Percentiles rank a stretch among this genome's conserved stretches.
Evolutionary conservation across 352 stramenopile genomes (phyloP).

Genomic region (Phytophthora capsici): DNA sequence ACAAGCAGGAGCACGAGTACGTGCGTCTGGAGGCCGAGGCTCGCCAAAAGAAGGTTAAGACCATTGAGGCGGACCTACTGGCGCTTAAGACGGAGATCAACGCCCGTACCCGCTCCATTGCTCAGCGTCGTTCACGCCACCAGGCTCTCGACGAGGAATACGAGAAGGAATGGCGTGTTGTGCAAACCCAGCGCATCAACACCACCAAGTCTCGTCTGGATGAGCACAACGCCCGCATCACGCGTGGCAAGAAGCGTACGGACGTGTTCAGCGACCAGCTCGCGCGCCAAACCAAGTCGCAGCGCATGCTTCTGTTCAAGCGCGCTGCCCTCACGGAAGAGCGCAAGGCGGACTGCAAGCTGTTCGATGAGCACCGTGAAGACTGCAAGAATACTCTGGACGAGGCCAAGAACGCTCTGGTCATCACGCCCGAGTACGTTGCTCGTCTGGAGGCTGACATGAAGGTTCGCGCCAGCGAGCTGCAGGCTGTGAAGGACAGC

Average conservation of each 20-base stretch:
- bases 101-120: conserved; percentile 69
- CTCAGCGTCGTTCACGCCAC: conserved; percentile 78
- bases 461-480: conserved; percentile 80
- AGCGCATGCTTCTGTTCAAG: conserved; percentile 90
- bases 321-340: conserved; percentile 85
- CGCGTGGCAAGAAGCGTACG: conserved; percentile 83
- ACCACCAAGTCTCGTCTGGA: conserved; percentile 71
- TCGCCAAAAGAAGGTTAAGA: conserved; percentile 86
- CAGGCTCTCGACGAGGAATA: conserved; percentile 82
- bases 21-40: conserved; percentile 75
- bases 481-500: conserved; percentile 79
- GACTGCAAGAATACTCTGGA: conserved; percentile 83
- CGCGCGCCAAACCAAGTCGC: conserved; percentile 77
- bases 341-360: conserved; percentile 76
- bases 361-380: conserved; percentile 88
- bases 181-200: conserved; percentile 65
- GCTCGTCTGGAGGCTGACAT: conserved; percentile 85
- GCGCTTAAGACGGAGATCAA: conserved; percentile 85
- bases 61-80: conserved; percentile 78
- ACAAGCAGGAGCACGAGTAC: conserved; percentile 88
- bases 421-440: conserved; percentile 88
- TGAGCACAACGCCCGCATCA: conserved; percentile 72
- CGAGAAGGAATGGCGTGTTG: conserved; percentile 86
- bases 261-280: conserved; percentile 86
- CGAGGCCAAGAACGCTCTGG: conserved; percentile 65